Conservation (phyloP, 2,329 filamentous ascomycete genomes). For the Fusarium heterosporum region DNA sequence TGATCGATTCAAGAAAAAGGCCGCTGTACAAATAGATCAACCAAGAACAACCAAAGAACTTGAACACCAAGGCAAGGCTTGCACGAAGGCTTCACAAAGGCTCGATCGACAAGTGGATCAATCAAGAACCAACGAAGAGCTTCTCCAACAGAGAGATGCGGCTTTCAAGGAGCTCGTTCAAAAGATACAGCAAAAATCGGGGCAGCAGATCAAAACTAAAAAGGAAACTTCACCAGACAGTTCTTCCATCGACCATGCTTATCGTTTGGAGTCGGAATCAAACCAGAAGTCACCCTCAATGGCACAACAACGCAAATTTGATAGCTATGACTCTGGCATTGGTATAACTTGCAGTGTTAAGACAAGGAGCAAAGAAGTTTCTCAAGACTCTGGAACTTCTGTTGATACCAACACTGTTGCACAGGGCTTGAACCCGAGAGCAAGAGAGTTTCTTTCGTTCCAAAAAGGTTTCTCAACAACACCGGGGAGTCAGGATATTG, state of each 20-base stretch:
- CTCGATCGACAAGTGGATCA: neutral
- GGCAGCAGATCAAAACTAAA: neutral
- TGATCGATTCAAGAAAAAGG: neutral
- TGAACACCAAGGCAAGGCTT: neutral
- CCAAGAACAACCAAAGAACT: neutral
- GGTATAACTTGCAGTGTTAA: neutral
- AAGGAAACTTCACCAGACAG: conserved; percentile 1
- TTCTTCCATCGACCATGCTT: neutral
- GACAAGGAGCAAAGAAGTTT: conserved; percentile 16
- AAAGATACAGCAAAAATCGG: conserved; percentile 40
- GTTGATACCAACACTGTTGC: conserved; percentile 15
- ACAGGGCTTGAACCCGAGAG: conserved; percentile 49
- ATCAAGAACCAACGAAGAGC: conserved; percentile 6
- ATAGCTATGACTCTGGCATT: conserved; percentile 24
- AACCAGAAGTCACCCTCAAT: neutral
- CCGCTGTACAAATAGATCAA: neutral
- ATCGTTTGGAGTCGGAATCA: conserved; percentile 5
- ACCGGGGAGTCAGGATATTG: neutral
- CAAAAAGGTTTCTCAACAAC: neutral
- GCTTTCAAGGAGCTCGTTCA: conserved; percentile 48
- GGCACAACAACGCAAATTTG: neutral
- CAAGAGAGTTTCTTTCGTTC: conserved; percentile 52
- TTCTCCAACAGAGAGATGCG: conserved; percentile 25
- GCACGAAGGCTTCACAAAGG: neutral
- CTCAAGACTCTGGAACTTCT: conserved; percentile 38